Base-by-base conservation (phyloP, 441 rosid species). In the Francoa sonchifolia region DNA sequence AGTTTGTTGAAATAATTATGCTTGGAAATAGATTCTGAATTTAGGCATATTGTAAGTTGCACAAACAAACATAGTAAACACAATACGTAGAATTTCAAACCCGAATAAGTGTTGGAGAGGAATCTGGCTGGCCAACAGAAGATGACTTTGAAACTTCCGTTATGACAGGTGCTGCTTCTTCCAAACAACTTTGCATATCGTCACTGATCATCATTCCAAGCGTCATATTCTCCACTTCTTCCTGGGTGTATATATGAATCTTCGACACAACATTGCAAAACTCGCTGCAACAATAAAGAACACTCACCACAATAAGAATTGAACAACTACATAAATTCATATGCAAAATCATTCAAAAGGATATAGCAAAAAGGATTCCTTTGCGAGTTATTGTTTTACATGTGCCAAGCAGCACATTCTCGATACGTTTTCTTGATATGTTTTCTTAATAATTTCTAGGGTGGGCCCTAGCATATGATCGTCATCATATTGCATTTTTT, bases 101-200 rank as follows among this genome's bases (percentile, higher is more conserved):
- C 59, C 75, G 62, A 46, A 60, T 50, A 47, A 68, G 59, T 10
- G 85, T 68, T 19, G 92, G 92, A 36, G 66, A 83, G 44, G 73
- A 79, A 47, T 84, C 88, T 17, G 92, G 85, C 58, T 84, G 83
- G 29, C 92, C 74, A 18, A 88, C 92, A 1, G 94, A 84, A 8
- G 94, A 81, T 15, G 97, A 84, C 66, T 84, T 89, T 1, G 95
- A 84, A 12, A 72, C 94, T 71, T 89, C 95, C 70, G 74, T 62
- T 36, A 63, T 48, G n/a, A n/a, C n/a, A 19, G 52, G 52, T 10
- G 68, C 77, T n/a, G 86, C 82, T 74, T 84, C 78, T 44, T 89
- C 94, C 76, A 89, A 59, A 61, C 92, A 89, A 67, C 95, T 89
- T 58, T 70, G 88, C 33, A 75, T 89, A 42, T 89, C 95, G 1